Base-by-base conservation (phyloP, 2,329 filamentous ascomycete genomes). In the Fusarium sambucinum region DNA sequence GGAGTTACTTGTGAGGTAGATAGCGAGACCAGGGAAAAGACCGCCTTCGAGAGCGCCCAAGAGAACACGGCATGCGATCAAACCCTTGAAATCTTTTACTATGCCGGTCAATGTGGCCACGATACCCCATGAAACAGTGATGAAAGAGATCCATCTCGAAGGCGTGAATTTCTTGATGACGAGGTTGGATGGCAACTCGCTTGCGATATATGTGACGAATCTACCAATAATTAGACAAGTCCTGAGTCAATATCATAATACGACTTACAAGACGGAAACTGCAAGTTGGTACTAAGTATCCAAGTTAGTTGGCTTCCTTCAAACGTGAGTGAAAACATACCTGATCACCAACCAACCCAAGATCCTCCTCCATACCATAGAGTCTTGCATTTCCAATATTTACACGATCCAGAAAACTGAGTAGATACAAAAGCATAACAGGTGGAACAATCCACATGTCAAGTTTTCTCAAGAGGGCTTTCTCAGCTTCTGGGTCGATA, bases 371-470 rank as follows among this genome's bases (percentile, higher is more conserved):
- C 37, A 92, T 73, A 3, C 85, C 85, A 69, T 90, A 90, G 3
- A 91, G 80, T 6, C 85, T 81, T 12, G 89, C 89, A 77, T 91
- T 91, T 46, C 89, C 88, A 3, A 77, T 76, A 41, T 77, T 77
- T 37, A 76, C 75, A 10, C 75, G 75, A 54, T 77, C 73, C 9
- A 77, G 19, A 41, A 76, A 77, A 5, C 69, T 74, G n/a, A 77
- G 52, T 3, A 90, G 80, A 67, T 90, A 91, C 8, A 91, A 80
- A 5, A 90, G 68, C 6, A 87, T 80, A 2, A 90, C 87, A 0
- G 87, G 89, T 0, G 89, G 89, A 2, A 90, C 80, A 59, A 90
- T 85, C 72, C 82, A 86, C 6, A 87, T 70, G 68, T 91, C 89
- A 19, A 91, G 87, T 73, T 91, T 90, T 61, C 77, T 76, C 4